Percentiles rank a stretch among this genome's conserved stretches.
These are phyloP conservation scores for Trichophyton simii DNA, from an alignment of 2,329 filamentous ascomycete genomes.

Conservation along the genomic window DNA sequence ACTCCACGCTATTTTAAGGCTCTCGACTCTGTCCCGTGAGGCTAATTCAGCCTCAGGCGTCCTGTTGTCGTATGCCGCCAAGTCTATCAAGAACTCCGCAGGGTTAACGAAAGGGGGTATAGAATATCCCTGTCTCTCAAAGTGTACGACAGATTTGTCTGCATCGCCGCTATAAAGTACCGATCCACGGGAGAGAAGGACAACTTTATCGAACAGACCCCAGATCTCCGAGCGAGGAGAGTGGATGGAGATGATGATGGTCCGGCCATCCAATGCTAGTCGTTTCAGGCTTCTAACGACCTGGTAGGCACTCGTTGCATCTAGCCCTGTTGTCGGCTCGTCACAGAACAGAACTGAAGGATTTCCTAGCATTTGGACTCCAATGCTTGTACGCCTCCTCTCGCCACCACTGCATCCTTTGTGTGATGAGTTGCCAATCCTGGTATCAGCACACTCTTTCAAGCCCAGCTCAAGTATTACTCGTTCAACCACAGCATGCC, in stretches of 20 bases:
- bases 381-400: constrained; percentile 63
- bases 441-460: constrained; percentile 64
- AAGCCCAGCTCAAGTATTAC: constrained; percentile 63
- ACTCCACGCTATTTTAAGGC: constrained; percentile 50
- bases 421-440: constrained; percentile 57
- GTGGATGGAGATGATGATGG: constrained; percentile 62
- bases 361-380: constrained; percentile 66
- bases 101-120: constrained; percentile 64
- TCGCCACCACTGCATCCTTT: constrained; percentile 69
- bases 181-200: constrained; percentile 55
- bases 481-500: constrained; percentile 55
- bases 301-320: constrained; percentile 65
- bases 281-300: constrained; percentile 57
- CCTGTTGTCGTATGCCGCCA: constrained; percentile 61
- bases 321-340: constrained; percentile 63
- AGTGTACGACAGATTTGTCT: constrained; percentile 50
- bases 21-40: constrained; percentile 48
- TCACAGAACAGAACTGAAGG: constrained; percentile 67
- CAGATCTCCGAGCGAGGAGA: constrained; percentile 70
- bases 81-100: constrained; percentile 62
- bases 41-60: constrained; percentile 51
- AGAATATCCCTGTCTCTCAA: constrained; percentile 46
- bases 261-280: constrained; percentile 55
- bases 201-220: constrained; percentile 60
- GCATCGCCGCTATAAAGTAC: constrained; percentile 55